Percentiles rank a stretch among this genome's conserved stretches.
Evolutionary conservation across 78 protist species (phyloP).

Genomic region (Planoprotostelium fungivorum): DNA sequence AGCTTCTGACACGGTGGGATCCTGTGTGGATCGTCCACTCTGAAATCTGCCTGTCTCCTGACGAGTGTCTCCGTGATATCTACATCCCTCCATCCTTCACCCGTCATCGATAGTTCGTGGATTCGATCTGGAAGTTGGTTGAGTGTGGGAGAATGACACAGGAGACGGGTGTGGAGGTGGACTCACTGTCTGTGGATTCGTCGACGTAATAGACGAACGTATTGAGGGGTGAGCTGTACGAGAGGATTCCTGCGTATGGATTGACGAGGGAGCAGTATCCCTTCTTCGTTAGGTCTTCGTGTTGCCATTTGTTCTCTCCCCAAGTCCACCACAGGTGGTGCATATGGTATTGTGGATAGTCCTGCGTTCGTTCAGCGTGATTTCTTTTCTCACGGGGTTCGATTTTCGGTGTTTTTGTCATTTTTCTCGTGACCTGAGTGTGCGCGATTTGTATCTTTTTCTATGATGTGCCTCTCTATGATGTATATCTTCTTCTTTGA

Average conservation of each 20-base stretch:
- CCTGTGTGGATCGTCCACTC: background rate
- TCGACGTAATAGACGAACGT: background rate
- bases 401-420: too few relatives aligned
- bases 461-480: too few relatives aligned
- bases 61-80: background rate
- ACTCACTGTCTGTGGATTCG: background rate
- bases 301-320: background rate
- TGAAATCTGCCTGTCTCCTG: background rate
- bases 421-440: too few relatives aligned
- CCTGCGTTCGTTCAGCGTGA: too few relatives aligned
- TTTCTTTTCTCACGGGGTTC: too few relatives aligned
- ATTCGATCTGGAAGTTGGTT: background rate
- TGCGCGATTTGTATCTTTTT: too few relatives aligned
- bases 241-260: background rate
- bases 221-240: background rate
- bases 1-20: background rate
- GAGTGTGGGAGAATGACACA: background rate
- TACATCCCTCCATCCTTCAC: background rate
- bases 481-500: too few relatives aligned
- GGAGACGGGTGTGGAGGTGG: too few relatives aligned
- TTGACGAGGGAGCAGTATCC: background rate
- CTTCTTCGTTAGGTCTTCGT: background rate
- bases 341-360: background rate
- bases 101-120: background rate
- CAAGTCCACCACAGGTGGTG: background rate